phyloP scores from a whole-genome alignment of 345 rosid species.

The Eucalyptus marginata region DNA sequence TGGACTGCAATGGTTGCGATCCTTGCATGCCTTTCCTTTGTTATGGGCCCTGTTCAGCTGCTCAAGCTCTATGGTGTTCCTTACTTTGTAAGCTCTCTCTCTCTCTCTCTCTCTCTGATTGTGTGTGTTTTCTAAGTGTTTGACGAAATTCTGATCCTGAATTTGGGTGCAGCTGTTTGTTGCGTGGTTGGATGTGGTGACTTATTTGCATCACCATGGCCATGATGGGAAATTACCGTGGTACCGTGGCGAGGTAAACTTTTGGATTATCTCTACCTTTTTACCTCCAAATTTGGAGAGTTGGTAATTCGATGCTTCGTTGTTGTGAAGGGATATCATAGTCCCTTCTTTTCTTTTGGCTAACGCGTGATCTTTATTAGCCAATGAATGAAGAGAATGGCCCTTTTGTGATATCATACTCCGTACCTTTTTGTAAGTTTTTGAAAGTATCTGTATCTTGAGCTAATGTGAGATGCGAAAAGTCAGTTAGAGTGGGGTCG shows the following conservation, averaged over 20 bases:
- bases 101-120: background rate
- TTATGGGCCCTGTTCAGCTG: slow-evolving; percentile 48
- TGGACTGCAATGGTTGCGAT: slow-evolving; percentile 67
- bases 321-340: background rate
- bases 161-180: slow-evolving; percentile 41
- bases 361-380: background rate
- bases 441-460: background rate
- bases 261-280: background rate
- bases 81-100: slow-evolving; percentile 28
- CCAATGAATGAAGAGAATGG: background rate
- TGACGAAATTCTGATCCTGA: background rate
- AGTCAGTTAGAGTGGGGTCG: background rate
- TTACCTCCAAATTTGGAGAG: background rate
- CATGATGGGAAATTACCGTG: slow-evolving; percentile 79
- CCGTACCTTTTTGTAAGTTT: background rate
- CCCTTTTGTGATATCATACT: background rate
- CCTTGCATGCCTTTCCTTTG: slow-evolving; percentile 35
- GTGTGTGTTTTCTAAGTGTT: background rate
- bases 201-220: slow-evolving; percentile 91
- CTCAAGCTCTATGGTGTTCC: slow-evolving; percentile 72
- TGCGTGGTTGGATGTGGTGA: slow-evolving; percentile 79
- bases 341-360: background rate
- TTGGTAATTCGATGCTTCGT: background rate
- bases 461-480: background rate
- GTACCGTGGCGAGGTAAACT: slow-evolving; percentile 80